Percentiles rank a stretch among this genome's conserved stretches.
These are phyloP conservation scores for Hevea brasiliensis DNA, from an alignment of 345 rosid species.

Conservation along the genomic window DNA sequence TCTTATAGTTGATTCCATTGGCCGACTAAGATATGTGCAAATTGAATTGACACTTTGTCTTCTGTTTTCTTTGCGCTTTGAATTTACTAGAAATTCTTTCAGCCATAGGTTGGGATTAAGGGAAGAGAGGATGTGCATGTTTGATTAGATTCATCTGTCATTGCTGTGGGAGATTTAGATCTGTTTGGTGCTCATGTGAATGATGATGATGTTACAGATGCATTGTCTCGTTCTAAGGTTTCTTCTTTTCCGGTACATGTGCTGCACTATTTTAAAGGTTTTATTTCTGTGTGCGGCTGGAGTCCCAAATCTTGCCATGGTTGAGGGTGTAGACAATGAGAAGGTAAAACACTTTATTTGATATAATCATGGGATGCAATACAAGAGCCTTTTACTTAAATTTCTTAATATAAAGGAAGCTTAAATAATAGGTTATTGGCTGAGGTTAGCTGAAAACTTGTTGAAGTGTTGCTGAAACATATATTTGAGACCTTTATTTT, in stretches of 20 bases:
- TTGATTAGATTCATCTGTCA: neutral
- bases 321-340: constrained; percentile 73
- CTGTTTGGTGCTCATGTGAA: neutral
- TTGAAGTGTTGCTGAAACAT: neutral
- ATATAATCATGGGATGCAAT: too few species aligned
- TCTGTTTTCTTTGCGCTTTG: neutral
- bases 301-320: constrained; percentile 73
- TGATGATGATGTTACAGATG: neutral
- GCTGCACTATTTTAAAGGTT: neutral
- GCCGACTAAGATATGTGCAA: neutral
- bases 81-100: neutral
- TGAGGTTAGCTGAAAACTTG: neutral
- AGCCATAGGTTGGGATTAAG: neutral
- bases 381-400: neutral
- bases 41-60: neutral
- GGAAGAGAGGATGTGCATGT: neutral
- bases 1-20: neutral
- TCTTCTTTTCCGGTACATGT: neutral
- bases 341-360: constrained; percentile 57
- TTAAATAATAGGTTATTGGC: constrained; percentile 1
- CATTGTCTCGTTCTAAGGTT: neutral
- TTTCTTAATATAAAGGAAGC: neutral
- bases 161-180: neutral
- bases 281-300: constrained; percentile 52
- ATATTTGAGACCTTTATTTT: neutral